A percentile compares a stretch with the other conserved stretches of the same genome.
Conservation (phyloP, 2,329 filamentous ascomycete species). For the Knoxdaviesia capensis region DNA sequence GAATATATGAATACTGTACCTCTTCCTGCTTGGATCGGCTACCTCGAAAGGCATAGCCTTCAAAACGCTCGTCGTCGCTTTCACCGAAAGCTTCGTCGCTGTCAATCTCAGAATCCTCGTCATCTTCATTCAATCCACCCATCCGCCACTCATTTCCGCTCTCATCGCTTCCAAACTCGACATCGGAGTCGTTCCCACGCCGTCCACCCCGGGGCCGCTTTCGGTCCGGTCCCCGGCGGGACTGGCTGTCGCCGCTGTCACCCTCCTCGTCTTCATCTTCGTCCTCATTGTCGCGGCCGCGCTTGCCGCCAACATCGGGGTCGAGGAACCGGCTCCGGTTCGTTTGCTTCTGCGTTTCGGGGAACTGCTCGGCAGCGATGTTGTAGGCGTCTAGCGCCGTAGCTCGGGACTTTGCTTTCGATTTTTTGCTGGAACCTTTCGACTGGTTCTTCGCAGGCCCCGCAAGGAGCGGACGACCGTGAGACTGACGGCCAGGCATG, state of each 20-base stretch:
- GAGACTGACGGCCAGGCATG: constrained; percentile 39
- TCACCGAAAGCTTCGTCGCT: constrained; percentile 69
- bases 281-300: constrained; percentile 29
- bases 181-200: constrained; percentile 24
- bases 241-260: no score
- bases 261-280: constrained; percentile 29
- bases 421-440: constrained; percentile 15
- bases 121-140: constrained; percentile 35
- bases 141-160: constrained; percentile 74
- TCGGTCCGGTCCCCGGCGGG: constrained; percentile 11
- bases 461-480: constrained; percentile 29
- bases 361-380: constrained; percentile 31
- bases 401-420: constrained; percentile 26
- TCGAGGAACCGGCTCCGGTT: constrained; percentile 31
- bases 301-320: constrained; percentile 21
- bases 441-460: constrained; percentile 13
- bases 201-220: constrained; percentile 20
- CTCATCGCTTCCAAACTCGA: constrained; percentile 63
- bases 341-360: constrained; percentile 24
- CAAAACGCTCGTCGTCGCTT: constrained; percentile 71
- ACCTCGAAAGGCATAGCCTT: constrained; percentile 43
- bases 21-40: constrained; percentile 17
- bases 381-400: constrained; percentile 37
- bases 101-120: constrained; percentile 44
- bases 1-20: constrained; percentile 5